These are phyloP conservation scores for Lagenidium sp. DNA, from an alignment of 352 stramenopile species.

Conservation along the genomic window DNA sequence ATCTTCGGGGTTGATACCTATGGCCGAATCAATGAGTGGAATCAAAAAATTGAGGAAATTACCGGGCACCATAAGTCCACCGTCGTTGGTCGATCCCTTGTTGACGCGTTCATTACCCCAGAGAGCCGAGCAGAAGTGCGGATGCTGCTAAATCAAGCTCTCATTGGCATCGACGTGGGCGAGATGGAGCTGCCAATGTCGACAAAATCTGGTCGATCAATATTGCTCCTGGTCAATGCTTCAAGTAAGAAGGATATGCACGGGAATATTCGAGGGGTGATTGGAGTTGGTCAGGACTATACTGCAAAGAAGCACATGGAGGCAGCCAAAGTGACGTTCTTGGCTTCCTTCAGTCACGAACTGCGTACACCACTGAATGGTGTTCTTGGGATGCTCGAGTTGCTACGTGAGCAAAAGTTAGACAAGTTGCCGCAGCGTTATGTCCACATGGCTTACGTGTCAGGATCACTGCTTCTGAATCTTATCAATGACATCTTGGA, in stretches of 20 bases:
- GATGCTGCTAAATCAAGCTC: conserved; percentile 64
- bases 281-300: conserved; percentile 90
- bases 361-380: conserved; percentile 75
- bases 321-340: conserved; percentile 79
- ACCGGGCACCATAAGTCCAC: conserved; percentile 69
- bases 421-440: conserved; percentile 57
- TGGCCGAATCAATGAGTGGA: conserved; percentile 82
- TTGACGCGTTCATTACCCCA: conserved; percentile 71
- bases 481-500: conserved; percentile 91
- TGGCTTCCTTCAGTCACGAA: conserved; percentile 82
- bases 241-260: conserved; percentile 88
- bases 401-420: conserved; percentile 71
- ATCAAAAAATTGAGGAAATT: conserved; percentile 83
- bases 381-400: conserved; percentile 74
- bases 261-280: conserved; percentile 88
- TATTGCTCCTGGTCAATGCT: conserved; percentile 72
- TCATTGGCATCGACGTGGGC: conserved; percentile 82
- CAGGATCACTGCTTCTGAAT: conserved; percentile 79
- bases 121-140: conserved; percentile 62
- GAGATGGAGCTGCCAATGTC: conserved; percentile 86
- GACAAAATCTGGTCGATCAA: conserved; percentile 51
- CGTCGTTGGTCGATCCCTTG: conserved; percentile 60
- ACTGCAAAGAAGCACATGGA: conserved; percentile 85
- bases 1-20: conserved; percentile 83
- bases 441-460: conserved; percentile 83